A percentile compares a stretch with the other conserved stretches of the same genome.
These are phyloP conservation scores for Backusella psychrophila DNA, from an alignment of 192 early-diverging fungal species.

Conservation along the genomic window DNA sequence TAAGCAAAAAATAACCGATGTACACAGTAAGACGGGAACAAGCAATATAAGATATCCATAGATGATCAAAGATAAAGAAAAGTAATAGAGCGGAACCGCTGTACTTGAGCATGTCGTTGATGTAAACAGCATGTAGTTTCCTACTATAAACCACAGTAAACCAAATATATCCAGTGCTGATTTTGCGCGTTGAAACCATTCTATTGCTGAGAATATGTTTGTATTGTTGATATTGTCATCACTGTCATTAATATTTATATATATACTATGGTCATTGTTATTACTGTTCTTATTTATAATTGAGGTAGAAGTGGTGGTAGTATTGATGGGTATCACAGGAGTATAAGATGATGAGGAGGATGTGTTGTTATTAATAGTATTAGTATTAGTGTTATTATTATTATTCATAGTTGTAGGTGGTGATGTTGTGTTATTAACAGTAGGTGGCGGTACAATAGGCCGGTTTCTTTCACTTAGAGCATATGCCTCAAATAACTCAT, in stretches of 20 bases:
- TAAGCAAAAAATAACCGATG: slow-evolving; percentile 62
- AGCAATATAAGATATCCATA: slow-evolving; percentile 65
- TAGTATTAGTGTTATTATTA: neutral
- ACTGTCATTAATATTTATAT: neutral
- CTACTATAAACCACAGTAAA: slow-evolving; percentile 60
- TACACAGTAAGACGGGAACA: slow-evolving; percentile 56
- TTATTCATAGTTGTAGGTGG: neutral
- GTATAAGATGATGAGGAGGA: neutral
- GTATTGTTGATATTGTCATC: neutral
- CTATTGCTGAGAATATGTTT: neutral
- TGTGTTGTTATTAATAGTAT: neutral
- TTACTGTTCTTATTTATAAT: neutral
- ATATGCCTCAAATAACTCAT: neutral
- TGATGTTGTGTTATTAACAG: neutral
- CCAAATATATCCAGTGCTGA: slow-evolving; percentile 52
- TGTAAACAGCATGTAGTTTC: slow-evolving; percentile 69
- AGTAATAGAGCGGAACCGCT: slow-evolving; percentile 60
- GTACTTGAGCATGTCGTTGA: slow-evolving; percentile 37
- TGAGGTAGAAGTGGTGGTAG: neutral
- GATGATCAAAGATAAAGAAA: slow-evolving; percentile 58
- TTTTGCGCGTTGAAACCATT: slow-evolving; percentile 35
- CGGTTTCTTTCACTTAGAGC: neutral
- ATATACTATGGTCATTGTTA: neutral
- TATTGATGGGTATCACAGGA: slow-evolving; percentile 1
- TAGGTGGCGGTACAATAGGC: neutral